Conservation (phyloP, 495 filamentous ascomycete genomes). For the Penicillium diatomitis region DNA sequence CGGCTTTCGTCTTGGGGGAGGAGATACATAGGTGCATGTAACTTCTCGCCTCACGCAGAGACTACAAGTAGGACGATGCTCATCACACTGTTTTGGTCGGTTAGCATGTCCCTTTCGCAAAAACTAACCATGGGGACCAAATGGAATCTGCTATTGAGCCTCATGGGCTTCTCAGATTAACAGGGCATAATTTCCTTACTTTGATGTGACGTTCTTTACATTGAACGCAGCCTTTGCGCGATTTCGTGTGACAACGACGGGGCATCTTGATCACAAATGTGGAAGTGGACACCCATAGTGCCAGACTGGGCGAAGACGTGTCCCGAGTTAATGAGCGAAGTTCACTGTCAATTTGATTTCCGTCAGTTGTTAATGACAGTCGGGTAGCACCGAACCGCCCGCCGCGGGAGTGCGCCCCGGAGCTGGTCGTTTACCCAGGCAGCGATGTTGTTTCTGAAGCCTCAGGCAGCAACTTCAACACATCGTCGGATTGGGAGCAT, state of each 20-base stretch:
- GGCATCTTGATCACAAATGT: slow-evolving; percentile 2
- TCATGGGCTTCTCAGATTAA: too few species aligned
- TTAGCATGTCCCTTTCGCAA: background rate
- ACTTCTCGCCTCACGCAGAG: slow-evolving; percentile 5
- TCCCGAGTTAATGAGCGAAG: too few species aligned
- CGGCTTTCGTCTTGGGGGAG: slow-evolving; percentile 4
- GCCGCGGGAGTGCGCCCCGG: too few species aligned
- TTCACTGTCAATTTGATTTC: too few species aligned
- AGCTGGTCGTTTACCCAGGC: too few species aligned
- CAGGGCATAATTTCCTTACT: background rate
- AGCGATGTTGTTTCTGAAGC: too few species aligned
- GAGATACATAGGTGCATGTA: slow-evolving; percentile 5
- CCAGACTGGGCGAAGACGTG: background rate
- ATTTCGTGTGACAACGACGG: slow-evolving; percentile 11
- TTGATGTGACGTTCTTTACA: slow-evolving; percentile 11
- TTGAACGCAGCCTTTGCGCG: slow-evolving; percentile 6
- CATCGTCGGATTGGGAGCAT: too few species aligned
- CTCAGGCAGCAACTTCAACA: too few species aligned
- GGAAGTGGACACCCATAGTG: background rate
- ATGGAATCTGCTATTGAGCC: too few species aligned
- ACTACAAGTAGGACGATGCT: slow-evolving; percentile 5
- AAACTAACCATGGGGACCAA: too few species aligned
- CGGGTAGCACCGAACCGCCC: too few species aligned
- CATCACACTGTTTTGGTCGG: slow-evolving; percentile 4
- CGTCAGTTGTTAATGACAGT: too few species aligned